Evolutionary conservation across 164 flowering plant genomes (phyloP), one percentile per base, ranked within the genome.

Genomic region (Vitis riparia): DNA sequence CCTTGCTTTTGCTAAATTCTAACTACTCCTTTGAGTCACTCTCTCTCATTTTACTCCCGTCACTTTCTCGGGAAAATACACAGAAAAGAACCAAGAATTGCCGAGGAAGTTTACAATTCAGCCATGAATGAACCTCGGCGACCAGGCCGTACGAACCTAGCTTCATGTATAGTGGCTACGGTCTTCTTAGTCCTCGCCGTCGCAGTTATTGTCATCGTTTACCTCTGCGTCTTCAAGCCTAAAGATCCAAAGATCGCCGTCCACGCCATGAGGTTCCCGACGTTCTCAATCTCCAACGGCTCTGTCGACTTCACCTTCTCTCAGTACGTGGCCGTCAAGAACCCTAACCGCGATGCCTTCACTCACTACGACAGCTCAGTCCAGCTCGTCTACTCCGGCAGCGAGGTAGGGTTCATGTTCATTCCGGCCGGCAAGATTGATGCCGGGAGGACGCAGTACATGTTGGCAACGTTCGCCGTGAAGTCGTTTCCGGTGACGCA

Each of bases 321-420:
- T 65, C 81, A 77, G 62, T 70, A 56, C 68, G 75, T 66, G 67
- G 53, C 83, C 68, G 79, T 80, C 65, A 70, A 29, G 10, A 80
- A 80, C 77, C 83, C 83, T 14, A 80, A 80, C 75, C 73, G 77
- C 12, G 78, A 69, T 65, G 60, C 63, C 9, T 77, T 80, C 77
- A 65, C 77, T 6, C 83, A 80, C 74, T 78, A 81, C 73, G 84
- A 78, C 77, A 81, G 84, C 74, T 73, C 84, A 8, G 69, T 81
- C 6, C 72, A 73, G 71, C 77, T 81, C 32, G 44, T 65, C 60
- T 65, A 68, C 72, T 55, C 72, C 63, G 77, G 78, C 16, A 14
- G 60, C 27, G 76, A 66, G 53, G 68, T 81, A 3, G 81, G 81
- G 11, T 51, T 68, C 58, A 67, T 78, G 44, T 78, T 76, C 70